Base-by-base conservation (phyloP, 2,329 filamentous ascomycete genomes). In the Metarhizium brunneum region DNA sequence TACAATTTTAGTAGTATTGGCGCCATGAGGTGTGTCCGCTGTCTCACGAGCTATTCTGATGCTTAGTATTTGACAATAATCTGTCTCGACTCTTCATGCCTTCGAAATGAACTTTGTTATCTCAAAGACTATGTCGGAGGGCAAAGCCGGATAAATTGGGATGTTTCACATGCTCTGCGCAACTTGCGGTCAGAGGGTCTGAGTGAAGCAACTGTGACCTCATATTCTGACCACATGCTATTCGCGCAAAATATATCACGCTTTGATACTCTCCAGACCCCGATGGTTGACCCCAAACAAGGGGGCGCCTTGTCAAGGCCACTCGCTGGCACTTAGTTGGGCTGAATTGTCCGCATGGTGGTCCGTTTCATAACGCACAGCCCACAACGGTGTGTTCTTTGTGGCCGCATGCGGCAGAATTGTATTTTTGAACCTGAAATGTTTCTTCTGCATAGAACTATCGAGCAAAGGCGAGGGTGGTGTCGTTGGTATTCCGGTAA, bases 321-420 rank as follows among this genome's bases (percentile, higher is more conserved):
- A 56, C 47, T 47, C 50, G 36, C 56, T 58, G 60, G 60, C 58
- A 53, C 59, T 53, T 48, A 36, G 42, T 47, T 18, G 13, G 32
- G 25, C 25, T 49, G 54, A 43, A 54, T 43, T 52, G 57, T 36
- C 47, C 58, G 40, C 59, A 55, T 52, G 36, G 54, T 55, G 59
- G 47, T 55, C 61, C 53, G 40, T 45, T 50, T 54, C 42, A 30
- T 45, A 55, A 40, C 36, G 54, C 57, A 59, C 54, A 52, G 52
- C 56, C 51, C 51, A 43, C 43, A 53, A 50, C 20, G 48, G 51
- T 40, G 36, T 53, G 52, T 30, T 48, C 55, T 62, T 63, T 58
- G 59, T 60, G 51, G 56, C 57, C 56, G 59, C 48, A 61, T 60
- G 58, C 53, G 60, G 60, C 61, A 57, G 25, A 47, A 49, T 36